A percentile compares a stretch with the other conserved stretches of the same genome.
phyloP scores from a whole-genome alignment of 768 basidiomycete genomes.

The Fibroporia radiculosa region DNA sequence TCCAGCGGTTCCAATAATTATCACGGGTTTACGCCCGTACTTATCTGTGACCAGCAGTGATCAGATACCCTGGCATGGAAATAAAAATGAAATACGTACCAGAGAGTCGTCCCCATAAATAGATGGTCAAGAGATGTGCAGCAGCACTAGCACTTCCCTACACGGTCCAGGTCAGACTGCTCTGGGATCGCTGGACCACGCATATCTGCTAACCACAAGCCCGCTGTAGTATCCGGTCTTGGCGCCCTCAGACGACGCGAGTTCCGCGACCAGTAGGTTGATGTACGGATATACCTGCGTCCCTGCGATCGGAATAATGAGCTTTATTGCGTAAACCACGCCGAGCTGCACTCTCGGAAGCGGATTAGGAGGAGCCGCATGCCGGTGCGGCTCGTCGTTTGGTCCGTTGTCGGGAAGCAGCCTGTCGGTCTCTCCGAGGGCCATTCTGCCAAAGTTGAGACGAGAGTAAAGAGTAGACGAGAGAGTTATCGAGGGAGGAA shows the following conservation, averaged over 20 bases:
- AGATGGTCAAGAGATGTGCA: slow-evolving; percentile 49
- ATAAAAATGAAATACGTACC: slow-evolving; percentile 6
- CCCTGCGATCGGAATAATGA: slow-evolving; percentile 52
- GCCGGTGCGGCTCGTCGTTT: too few species aligned
- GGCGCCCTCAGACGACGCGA: slow-evolving; percentile 46
- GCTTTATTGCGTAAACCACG: slow-evolving; percentile 45
- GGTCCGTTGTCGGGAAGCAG: too few species aligned
- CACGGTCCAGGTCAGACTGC: neutral
- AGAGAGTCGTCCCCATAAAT: slow-evolving; percentile 54
- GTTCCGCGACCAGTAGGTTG: slow-evolving; percentile 50
- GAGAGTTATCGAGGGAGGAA: too few species aligned
- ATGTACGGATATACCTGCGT: slow-evolving; percentile 60
- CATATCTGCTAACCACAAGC: slow-evolving; percentile 46
- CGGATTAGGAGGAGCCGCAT: slow-evolving; percentile 22
- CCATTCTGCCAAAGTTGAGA: too few species aligned
- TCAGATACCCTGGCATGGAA: neutral
- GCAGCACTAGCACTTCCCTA: slow-evolving; percentile 56
- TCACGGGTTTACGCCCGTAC: slow-evolving; percentile 55
- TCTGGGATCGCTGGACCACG: neutral
- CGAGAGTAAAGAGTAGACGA: too few species aligned
- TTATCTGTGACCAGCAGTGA: slow-evolving; percentile 34
- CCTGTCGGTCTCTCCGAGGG: too few species aligned
- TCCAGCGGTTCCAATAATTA: slow-evolving; percentile 43
- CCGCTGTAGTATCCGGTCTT: slow-evolving; percentile 65
- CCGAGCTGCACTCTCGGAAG: slow-evolving; percentile 48